These are phyloP conservation scores for Dryas integrifolia DNA, from an alignment of 331 rosid genomes.

Conservation along the genomic window DNA sequence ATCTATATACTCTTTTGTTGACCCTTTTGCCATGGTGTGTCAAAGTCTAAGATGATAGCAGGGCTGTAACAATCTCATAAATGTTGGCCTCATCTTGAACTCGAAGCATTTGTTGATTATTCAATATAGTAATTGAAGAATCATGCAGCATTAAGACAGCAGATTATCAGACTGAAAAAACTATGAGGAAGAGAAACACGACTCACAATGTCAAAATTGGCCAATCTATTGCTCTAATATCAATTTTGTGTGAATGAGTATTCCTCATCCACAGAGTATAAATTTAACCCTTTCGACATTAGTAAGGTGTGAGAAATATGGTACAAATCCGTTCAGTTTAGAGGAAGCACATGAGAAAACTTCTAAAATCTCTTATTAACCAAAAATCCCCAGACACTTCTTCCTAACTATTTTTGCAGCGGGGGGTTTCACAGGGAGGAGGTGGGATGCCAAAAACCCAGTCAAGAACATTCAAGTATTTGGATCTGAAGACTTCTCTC, in stretches of 20 bases:
- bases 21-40: neutral
- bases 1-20: neutral
- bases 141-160: neutral
- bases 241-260: neutral
- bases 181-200: neutral
- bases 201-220: neutral
- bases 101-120: neutral
- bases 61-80: neutral
- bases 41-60: neutral
- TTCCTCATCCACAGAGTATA: neutral
- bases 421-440: slow-evolving; percentile 78
- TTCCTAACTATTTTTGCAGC: slow-evolving; percentile 43
- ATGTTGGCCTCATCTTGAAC: neutral
- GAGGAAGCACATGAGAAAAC: neutral
- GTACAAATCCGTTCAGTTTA: neutral
- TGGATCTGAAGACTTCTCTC: slow-evolving; percentile 76
- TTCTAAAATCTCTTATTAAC: neutral
- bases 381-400: neutral
- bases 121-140: neutral
- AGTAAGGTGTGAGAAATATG: neutral
- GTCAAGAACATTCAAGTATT: slow-evolving; percentile 73
- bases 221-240: neutral
- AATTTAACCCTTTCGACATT: neutral
- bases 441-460: slow-evolving; percentile 98
- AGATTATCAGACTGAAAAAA: neutral